Evolutionary conservation across 2,329 filamentous ascomycete genomes (phyloP), one percentile per base, ranked within the genome.

Genomic region (Aaosphaeria arxii): DNA sequence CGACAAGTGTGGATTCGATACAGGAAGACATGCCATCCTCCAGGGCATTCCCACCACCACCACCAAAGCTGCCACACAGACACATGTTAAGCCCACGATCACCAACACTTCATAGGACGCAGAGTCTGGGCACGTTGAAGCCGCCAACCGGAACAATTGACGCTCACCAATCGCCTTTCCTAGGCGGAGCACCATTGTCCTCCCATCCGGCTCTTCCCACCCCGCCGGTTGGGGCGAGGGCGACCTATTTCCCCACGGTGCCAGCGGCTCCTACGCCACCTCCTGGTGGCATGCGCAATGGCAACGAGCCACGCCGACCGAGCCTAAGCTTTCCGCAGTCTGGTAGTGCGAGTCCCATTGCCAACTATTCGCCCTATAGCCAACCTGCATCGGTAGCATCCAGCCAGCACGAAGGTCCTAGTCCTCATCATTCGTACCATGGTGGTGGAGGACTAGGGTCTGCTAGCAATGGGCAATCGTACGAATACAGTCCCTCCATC

Each of bases 51-150:
- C 63, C 55, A 38, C 60, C 57, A 4, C 61, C 61, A 30, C 55
- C 57, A 36, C 57, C 56, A 30, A 60, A 59, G 35, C 33, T 36
- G 9, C 52, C 59, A 40, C 42, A 70, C 46, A 72, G 81, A 53
- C 76, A 77, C 32, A 76, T 82, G n/a, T 61, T 84, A 51, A 83
- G 79, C 7, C 81, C 83, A 1, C 75, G 77, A 53, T 84, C 83
- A 7, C 82, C 82, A 7, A 68, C 61, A 4, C 45, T 76, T 38
- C 71, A 72, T 46, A 77, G 82, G 51, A 73, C 78, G 29, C 71
- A 76, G 13, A 83, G 79, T 56, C 59, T 80, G 9, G 74, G 74
- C 31, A 41, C 69, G 46, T 57, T 77, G 33, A 71, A 71, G 42
- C 67, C 69, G 31, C 65, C 71, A 0, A 74, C 73, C 13, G 74